Base-by-base conservation (phyloP, 192 early-diverging fungal species). In the Umbelopsis vinacea region DNA sequence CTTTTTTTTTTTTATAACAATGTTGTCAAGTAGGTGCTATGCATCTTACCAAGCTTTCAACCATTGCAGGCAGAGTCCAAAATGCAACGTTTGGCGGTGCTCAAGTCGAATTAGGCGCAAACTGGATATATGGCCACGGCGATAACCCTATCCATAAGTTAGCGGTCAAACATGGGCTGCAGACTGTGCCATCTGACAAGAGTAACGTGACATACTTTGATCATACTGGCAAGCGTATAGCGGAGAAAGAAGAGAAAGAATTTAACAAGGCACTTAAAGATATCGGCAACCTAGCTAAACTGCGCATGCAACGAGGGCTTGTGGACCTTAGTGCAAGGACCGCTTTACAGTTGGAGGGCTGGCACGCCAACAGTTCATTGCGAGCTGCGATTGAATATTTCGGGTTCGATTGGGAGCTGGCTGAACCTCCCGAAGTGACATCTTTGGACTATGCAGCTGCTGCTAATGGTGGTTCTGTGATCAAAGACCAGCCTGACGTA, bases 351-450 rank as follows among this genome's bases (percentile, higher is more conserved):
- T 29, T 82, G 12, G 43, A 72, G 9, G 74, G 78, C 2, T 82
- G 81, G 81, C 52, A 60, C 21, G 71, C 69, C 1, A 68, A 79
- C 52, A 71, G 67, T 0, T 67, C 74, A 11, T 26, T 74, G 7
- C 74, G 75, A 26, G 69, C 74, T 15, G 81, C 78, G 22, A 60
- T 79, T 33, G 79, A 79, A 55, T 79, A 82, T 12, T 79, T 79
- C 46, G 71, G 43, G 14, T 70, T 79, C 8, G 75, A 82, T 37
- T 82, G 72, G 71, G 77, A 76, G 24, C 37, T 76, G 14, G 75
- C 75, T 10, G 79, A 81, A 45, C 79, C 74, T 45, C 11, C 74
- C 4, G 72, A 80, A 74, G 33, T 74, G 9, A 69, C 67, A 7
- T 80, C 79, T n/a, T 50, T 80, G 3, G 76, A 80, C 26, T 80